Evolutionary conservation across 129 eudicot genomes (phyloP).

Genomic region (Artemisia tridentata): DNA sequence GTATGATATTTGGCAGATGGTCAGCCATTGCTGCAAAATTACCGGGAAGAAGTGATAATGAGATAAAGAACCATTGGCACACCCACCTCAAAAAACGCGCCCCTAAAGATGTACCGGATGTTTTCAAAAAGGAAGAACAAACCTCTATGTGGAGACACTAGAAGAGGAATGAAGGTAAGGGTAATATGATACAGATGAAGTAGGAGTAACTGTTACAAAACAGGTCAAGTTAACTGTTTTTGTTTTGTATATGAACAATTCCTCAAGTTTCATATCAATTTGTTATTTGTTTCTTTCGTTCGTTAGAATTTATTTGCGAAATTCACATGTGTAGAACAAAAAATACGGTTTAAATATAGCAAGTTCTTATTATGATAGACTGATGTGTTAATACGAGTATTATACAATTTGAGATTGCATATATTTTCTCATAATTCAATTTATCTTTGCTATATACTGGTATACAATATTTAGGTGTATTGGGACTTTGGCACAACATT

Average conservation of each 20-base stretch:
- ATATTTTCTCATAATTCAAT: too few species aligned
- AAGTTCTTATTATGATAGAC: slow-evolving; percentile 19
- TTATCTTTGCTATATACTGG: too few species aligned
- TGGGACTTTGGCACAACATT: too few species aligned
- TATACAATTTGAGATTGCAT: background rate
- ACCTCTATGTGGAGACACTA: slow-evolving; percentile 13
- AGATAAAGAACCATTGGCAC: slow-evolving; percentile 37
- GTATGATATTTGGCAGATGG: slow-evolving; percentile 30
- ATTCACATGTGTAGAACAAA: slow-evolving; percentile 28
- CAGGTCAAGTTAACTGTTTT: slow-evolving; percentile 17
- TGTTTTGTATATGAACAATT: slow-evolving; percentile 32
- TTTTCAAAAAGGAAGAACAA: slow-evolving; percentile 19
- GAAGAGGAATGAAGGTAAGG: slow-evolving; percentile 29
- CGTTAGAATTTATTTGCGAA: slow-evolving; percentile 22
- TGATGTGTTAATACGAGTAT: background rate
- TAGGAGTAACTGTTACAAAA: slow-evolving; percentile 13
- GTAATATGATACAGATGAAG: background rate
- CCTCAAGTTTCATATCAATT: slow-evolving; percentile 25
- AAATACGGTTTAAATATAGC: slow-evolving; percentile 12
- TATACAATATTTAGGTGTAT: too few species aligned
- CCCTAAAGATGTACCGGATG: slow-evolving; percentile 1
- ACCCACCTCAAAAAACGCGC: slow-evolving; percentile 36
- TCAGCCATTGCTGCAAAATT: slow-evolving; percentile 41
- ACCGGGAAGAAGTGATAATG: slow-evolving; percentile 44
- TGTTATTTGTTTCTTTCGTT: slow-evolving; percentile 29